Percentiles rank a stretch among this genome's conserved stretches.
Evolutionary conservation across 2,329 filamentous ascomycete genomes (phyloP).

Genomic region (Aspergillus fructus): DNA sequence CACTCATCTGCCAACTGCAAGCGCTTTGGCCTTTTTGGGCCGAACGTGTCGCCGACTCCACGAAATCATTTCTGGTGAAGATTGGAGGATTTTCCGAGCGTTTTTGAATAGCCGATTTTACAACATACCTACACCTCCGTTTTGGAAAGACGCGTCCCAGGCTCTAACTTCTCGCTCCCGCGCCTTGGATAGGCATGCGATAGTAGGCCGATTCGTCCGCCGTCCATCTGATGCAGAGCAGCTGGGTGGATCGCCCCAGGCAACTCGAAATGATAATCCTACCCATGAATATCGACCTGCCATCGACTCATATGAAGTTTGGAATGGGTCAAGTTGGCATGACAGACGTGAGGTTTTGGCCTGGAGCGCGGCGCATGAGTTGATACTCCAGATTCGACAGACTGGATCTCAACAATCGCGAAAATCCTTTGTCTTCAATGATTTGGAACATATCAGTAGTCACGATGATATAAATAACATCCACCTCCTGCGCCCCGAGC

Average conservation of each 20-base stretch:
- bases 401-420: constrained; percentile 35
- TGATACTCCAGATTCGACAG: constrained; percentile 52
- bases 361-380: constrained; percentile 60
- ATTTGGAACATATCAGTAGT: constrained; percentile 52
- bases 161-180: constrained; percentile 57
- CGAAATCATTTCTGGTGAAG: constrained; percentile 46
- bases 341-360: constrained; percentile 57
- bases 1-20: constrained; percentile 46
- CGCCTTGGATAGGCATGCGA: constrained; percentile 57
- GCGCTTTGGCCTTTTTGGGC: constrained; percentile 45
- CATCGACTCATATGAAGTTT: constrained; percentile 59
- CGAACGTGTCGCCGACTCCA: constrained; percentile 48
- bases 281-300: constrained; percentile 59
- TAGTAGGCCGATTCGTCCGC: constrained; percentile 55
- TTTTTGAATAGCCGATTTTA: constrained; percentile 53
- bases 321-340: constrained; percentile 47
- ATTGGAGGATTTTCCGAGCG: constrained; percentile 48
- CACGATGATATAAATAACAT: constrained; percentile 60
- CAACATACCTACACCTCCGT: constrained; percentile 40
- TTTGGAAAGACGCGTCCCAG: constrained; percentile 53
- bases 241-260: constrained; percentile 29
- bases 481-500: constrained; percentile 50
- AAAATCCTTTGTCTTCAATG: constrained; percentile 54
- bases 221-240: constrained; percentile 43
- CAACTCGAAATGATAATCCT: constrained; percentile 48